Evolutionary conservation across 176 grass and related monocot species (phyloP).

Genomic region (Pharus latifolius): DNA sequence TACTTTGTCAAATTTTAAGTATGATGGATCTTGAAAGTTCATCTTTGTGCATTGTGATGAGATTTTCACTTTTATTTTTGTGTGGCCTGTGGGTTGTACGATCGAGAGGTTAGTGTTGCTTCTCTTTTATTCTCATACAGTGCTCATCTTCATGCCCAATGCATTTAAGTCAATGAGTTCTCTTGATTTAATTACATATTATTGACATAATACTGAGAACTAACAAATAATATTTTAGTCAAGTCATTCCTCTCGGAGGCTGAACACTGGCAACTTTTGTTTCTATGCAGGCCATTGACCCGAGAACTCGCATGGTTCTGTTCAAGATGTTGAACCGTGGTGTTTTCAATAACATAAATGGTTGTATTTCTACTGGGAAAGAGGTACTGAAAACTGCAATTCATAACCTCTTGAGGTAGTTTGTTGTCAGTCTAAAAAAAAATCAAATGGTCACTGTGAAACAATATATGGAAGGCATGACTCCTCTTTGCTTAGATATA

Average conservation of each 20-base stretch:
- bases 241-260: neutral
- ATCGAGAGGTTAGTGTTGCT: neutral
- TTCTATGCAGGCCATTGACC: slow-evolving; percentile 81
- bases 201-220: neutral
- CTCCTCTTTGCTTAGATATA: neutral
- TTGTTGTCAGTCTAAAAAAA: no score
- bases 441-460: no score
- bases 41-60: neutral
- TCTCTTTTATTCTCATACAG: neutral
- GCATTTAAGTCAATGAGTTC: neutral
- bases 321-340: slow-evolving; percentile 97
- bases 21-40: neutral
- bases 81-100: neutral
- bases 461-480: neutral
- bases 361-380: slow-evolving; percentile 98
- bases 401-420: neutral
- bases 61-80: neutral
- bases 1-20: neutral
- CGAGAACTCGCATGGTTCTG: slow-evolving; percentile 90
- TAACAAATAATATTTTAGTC: neutral
- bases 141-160: neutral
- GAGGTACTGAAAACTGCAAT: slow-evolving; percentile 39
- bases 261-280: neutral
- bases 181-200: neutral
- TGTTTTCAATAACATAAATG: slow-evolving; percentile 83